A percentile compares a stretch with the other conserved stretches of the same genome.
Conservation (phyloP, 2,329 filamentous ascomycete species). For the Paraphaeosphaeria sporulosa region DNA sequence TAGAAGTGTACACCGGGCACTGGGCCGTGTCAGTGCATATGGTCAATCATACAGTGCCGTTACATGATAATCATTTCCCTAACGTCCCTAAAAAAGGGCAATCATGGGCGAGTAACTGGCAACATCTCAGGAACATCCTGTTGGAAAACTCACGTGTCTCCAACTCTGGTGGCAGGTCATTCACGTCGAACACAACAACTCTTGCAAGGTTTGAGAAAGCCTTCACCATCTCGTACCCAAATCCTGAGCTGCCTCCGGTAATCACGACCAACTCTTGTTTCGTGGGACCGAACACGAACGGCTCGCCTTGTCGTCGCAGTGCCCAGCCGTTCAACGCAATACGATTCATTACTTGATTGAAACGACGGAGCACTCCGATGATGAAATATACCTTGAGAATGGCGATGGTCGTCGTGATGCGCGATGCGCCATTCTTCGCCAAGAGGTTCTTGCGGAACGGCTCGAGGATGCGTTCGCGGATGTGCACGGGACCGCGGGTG, state of each 20-base stretch:
- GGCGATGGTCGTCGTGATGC: conserved; percentile 24
- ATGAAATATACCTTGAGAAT: conserved; percentile 32
- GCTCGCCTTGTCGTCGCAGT: conserved; percentile 29
- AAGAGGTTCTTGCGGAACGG: conserved; percentile 30
- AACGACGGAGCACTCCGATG: conserved; percentile 24
- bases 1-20: conserved; percentile 37
- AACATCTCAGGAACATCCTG: too few species aligned
- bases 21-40: background rate
- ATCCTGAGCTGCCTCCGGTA: conserved; percentile 39
- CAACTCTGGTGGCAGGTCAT: conserved; percentile 32
- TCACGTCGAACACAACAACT: conserved; percentile 35
- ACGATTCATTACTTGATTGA: conserved; percentile 28
- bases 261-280: conserved; percentile 38
- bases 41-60: background rate
- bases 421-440: conserved; percentile 30
- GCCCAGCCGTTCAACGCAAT: conserved; percentile 48
- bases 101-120: too few species aligned
- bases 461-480: conserved; percentile 31
- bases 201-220: conserved; percentile 29
- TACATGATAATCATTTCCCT: too few species aligned
- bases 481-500: conserved; percentile 29
- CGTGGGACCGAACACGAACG: conserved; percentile 29
- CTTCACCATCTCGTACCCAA: conserved; percentile 42
- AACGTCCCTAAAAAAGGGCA: too few species aligned
- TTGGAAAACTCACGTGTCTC: conserved; percentile 24